Percentiles rank a stretch among this genome's conserved stretches.
phyloP scores from a whole-genome alignment of 2,329 filamentous ascomycete species.

The Phialocephala subalpina region DNA sequence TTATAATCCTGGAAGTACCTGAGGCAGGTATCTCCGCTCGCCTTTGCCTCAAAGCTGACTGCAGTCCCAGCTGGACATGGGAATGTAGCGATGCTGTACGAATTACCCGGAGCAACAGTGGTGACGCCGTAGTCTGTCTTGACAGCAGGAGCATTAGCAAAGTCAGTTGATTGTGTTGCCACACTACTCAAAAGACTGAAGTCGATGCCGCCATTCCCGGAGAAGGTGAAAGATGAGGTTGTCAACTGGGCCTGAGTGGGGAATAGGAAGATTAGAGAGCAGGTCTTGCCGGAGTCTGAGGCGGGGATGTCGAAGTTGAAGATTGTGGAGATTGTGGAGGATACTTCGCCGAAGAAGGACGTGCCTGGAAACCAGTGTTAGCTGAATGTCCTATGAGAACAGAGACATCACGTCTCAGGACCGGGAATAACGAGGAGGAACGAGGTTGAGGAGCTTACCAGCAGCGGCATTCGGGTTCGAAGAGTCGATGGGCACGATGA shows the following conservation, averaged over 20 bases:
- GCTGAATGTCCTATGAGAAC: no score
- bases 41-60: constrained; percentile 59
- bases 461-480: constrained; percentile 41
- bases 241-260: constrained; percentile 62
- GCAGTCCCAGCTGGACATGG: constrained; percentile 60
- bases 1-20: constrained; percentile 73
- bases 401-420: no score
- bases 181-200: constrained; percentile 55
- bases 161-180: constrained; percentile 59
- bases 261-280: constrained; percentile 71
- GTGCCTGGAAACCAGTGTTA: no score
- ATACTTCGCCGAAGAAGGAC: constrained; percentile 62
- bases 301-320: constrained; percentile 74
- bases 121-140: constrained; percentile 52
- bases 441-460: no score
- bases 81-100: constrained; percentile 59
- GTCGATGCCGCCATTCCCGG: constrained; percentile 59
- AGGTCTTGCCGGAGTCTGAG: constrained; percentile 62
- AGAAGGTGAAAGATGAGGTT: constrained; percentile 64
- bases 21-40: constrained; percentile 57
- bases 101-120: constrained; percentile 56
- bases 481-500: constrained; percentile 53
- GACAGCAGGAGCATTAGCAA: constrained; percentile 57
- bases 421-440: no score
- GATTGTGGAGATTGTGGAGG: constrained; percentile 60